phyloP scores from a whole-genome alignment of 1,284 basidiomycete genomes.

The Trametes versicolor region DNA sequence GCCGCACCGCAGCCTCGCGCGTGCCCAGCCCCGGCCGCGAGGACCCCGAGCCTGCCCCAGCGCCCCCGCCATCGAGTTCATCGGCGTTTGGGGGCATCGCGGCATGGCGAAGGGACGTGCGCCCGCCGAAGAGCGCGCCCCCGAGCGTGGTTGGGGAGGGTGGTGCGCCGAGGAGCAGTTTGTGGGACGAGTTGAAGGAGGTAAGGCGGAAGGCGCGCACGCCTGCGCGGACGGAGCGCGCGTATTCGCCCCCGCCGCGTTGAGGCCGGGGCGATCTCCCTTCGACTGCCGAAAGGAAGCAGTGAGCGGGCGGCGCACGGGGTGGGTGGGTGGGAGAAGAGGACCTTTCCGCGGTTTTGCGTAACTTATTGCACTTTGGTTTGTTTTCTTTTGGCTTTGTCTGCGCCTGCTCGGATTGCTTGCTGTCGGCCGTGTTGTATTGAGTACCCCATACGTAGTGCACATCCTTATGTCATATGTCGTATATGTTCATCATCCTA shows the following conservation, averaged over 20 bases:
- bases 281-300: neutral
- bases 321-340: neutral
- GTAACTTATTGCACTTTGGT: conserved; percentile 32
- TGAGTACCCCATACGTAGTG: conserved; percentile 18
- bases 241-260: conserved; percentile 39
- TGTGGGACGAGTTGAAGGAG: conserved; percentile 70
- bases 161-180: conserved; percentile 46
- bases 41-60: neutral
- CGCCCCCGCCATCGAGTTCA: conserved; percentile 46
- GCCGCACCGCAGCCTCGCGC: conserved; percentile 39
- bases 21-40: conserved; percentile 42
- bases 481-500: conserved; percentile 12
- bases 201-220: conserved; percentile 58
- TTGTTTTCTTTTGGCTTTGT: conserved; percentile 5
- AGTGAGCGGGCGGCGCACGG: no score
- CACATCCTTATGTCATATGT: conserved; percentile 7
- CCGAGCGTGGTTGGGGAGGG: conserved; percentile 33
- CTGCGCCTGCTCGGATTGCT: conserved; percentile 25
- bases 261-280: conserved; percentile 17
- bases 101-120: conserved; percentile 32
- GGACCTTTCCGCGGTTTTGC: conserved; percentile 29
- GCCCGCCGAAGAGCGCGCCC: conserved; percentile 45
- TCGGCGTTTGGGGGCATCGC: conserved; percentile 26
- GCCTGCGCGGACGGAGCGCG: conserved; percentile 48
- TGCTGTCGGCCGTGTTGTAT: conserved; percentile 21